Evolutionary conservation across 2,329 filamentous ascomycete species (phyloP).

Genomic region (Trichoderma semiorbis): DNA sequence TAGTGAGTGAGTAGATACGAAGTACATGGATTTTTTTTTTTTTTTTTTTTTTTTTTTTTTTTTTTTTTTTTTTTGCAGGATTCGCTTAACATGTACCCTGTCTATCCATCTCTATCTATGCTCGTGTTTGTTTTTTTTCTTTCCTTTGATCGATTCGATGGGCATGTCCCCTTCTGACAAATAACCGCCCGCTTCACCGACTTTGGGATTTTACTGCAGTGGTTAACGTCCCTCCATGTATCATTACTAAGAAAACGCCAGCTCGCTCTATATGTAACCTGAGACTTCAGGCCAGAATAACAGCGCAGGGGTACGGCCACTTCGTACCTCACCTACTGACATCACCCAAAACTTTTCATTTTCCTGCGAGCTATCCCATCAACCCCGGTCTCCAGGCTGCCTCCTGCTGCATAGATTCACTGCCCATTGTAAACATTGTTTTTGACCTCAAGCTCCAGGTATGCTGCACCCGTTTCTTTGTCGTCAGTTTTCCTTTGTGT

Average conservation of each 20-base stretch:
- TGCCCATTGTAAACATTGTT: background rate
- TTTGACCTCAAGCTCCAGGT: background rate
- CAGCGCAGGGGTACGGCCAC: background rate
- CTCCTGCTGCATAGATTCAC: background rate
- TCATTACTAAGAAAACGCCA: background rate
- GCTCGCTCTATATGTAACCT: conserved; percentile 24
- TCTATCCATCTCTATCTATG: background rate
- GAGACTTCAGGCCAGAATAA: conserved; percentile 34
- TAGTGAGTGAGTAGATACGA: background rate
- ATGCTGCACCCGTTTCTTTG: background rate
- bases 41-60: background rate
- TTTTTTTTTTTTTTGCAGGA: background rate
- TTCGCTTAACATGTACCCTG: background rate
- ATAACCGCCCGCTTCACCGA: background rate
- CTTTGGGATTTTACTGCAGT: background rate
- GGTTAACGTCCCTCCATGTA: background rate
- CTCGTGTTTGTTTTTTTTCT: background rate
- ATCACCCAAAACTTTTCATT: conserved; percentile 22
- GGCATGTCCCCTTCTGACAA: background rate
- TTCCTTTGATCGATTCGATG: background rate
- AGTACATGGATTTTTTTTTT: background rate
- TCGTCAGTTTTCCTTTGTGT: background rate
- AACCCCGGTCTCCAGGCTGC: background rate
- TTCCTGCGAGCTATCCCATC: conserved; percentile 9
- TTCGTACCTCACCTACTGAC: conserved; percentile 1